A percentile compares a stretch with the other conserved stretches of the same genome.
Conservation (phyloP, 805 yeast species). For the Candida odintsovae region DNA sequence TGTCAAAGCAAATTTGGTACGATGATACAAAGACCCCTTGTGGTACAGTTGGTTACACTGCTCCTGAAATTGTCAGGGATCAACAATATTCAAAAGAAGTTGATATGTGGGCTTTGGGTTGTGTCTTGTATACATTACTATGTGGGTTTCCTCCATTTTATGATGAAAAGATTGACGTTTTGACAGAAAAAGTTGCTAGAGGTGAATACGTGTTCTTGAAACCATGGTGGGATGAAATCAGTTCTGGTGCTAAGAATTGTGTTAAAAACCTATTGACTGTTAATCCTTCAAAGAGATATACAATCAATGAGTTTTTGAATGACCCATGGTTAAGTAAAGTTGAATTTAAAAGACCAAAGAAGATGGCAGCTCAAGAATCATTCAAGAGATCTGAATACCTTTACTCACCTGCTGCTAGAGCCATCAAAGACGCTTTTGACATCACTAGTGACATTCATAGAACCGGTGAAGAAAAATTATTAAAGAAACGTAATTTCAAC, state of each 20-base stretch:
- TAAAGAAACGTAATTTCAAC: conserved; percentile 9
- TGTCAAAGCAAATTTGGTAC: conserved; percentile 51
- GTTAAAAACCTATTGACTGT: conserved; percentile 62
- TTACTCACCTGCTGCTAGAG: conserved; percentile 72
- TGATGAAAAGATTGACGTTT: conserved; percentile 58
- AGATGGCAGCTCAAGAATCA: conserved; percentile 10
- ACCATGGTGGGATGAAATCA: conserved; percentile 90
- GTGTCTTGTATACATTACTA: conserved; percentile 60
- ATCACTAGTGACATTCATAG: conserved; percentile 83
- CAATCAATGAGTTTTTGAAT: conserved; percentile 56
- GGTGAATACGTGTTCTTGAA: conserved; percentile 70
- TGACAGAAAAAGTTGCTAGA: conserved; percentile 61
- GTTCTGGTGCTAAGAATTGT: conserved; percentile 62
- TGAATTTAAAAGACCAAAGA: conserved; percentile 20
- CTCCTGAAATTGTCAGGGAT: conserved; percentile 62
- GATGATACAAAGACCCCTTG: conserved; percentile 62
- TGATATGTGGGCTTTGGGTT: conserved; percentile 71
- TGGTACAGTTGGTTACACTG: conserved; percentile 73
- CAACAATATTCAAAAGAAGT: conserved; percentile 60
- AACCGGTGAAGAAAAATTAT: conserved; percentile 22
- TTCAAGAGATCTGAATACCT: conserved; percentile 22
- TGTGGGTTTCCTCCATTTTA: conserved; percentile 76
- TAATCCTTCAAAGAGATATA: conserved; percentile 62
- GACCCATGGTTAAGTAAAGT: conserved; percentile 61
- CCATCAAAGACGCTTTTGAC: conserved; percentile 81